These are phyloP conservation scores for Rhodotorula sp. DNA, from an alignment of 1,284 basidiomycete species.

Conservation along the genomic window DNA sequence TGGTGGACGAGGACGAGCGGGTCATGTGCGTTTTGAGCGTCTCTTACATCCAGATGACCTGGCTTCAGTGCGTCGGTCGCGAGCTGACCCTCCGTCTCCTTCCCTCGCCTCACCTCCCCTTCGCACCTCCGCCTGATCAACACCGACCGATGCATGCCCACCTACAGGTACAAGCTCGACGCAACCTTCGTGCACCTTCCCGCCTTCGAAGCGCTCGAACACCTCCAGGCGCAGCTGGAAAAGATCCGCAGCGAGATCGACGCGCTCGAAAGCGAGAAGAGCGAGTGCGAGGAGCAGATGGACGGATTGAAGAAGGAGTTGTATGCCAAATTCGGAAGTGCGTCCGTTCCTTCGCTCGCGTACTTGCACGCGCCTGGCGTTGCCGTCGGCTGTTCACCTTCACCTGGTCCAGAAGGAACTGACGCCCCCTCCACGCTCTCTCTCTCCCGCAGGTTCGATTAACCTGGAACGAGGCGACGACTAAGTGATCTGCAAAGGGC, in stretches of 20 bases:
- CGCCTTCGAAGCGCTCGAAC: conserved; percentile 68
- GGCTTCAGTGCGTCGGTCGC: neutral
- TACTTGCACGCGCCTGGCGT: neutral
- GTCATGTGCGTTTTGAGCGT: conserved; percentile 63
- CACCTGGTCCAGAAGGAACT: neutral
- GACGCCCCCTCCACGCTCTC: neutral
- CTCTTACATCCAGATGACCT: too few species aligned
- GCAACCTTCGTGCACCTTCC: conserved; percentile 83
- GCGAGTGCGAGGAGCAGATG: conserved; percentile 81
- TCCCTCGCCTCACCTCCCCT: neutral
- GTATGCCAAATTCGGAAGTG: conserved; percentile 48
- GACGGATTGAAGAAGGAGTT: conserved; percentile 81
- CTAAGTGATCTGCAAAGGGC: neutral
- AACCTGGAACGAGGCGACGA: conserved; percentile 33
- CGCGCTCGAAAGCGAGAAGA: conserved; percentile 60
- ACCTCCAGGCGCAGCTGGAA: conserved; percentile 70
- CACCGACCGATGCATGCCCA: neutral
- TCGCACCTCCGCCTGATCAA: neutral
- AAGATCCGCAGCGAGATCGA: conserved; percentile 64
- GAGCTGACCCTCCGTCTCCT: neutral
- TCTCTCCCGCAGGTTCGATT: conserved; percentile 23
- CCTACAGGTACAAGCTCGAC: conserved; percentile 78
- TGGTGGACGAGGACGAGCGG: conserved; percentile 79
- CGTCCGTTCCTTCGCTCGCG: conserved; percentile 4
- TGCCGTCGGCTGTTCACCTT: too few species aligned